phyloP scores from a whole-genome alignment of 2,329 filamentous ascomycete species.

The Monosporascus sp. region DNA sequence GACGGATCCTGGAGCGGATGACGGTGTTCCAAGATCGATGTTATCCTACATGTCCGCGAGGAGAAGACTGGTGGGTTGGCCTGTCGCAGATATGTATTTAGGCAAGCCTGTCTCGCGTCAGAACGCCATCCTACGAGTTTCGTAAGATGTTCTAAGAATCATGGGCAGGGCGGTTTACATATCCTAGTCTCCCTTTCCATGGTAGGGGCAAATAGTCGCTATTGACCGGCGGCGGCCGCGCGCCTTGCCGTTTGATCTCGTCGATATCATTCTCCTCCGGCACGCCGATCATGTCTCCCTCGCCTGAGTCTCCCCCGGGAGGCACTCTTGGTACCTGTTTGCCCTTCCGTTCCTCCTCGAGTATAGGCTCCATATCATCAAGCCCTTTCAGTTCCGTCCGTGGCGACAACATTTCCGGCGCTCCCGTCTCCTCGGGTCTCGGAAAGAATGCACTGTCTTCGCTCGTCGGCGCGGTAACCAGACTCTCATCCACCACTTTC shows the following conservation, averaged over 20 bases:
- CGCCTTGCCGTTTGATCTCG: constrained; percentile 23
- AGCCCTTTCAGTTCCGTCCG: background rate
- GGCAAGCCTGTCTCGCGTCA: constrained; percentile 56
- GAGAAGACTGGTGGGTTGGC: constrained; percentile 82
- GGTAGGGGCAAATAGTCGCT: constrained; percentile 79
- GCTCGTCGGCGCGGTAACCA: constrained; percentile 17
- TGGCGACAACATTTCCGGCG: constrained; percentile 3
- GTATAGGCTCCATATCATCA: background rate
- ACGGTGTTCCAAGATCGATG: constrained; percentile 83
- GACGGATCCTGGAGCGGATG: constrained; percentile 72
- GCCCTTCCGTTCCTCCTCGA: background rate
- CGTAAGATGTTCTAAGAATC: background rate
- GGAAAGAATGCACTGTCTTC: constrained; percentile 32
- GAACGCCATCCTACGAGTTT: background rate
- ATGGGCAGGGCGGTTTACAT: constrained; percentile 50
- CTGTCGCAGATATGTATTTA: constrained; percentile 84
- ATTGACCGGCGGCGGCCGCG: constrained; percentile 70
- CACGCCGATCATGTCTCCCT: constrained; percentile 6
- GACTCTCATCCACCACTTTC: constrained; percentile 38
- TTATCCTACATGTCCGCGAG: constrained; percentile 85
- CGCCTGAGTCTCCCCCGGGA: constrained; percentile 5
- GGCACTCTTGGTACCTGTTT: background rate
- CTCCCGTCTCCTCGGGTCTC: constrained; percentile 2
- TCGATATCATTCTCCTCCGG: constrained; percentile 15
- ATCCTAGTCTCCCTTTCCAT: constrained; percentile 85